Evolutionary conservation across 345 rosid genomes (phyloP), one percentile per base, ranked within the genome.

Genomic region (Xanthoceras sorbifolium): DNA sequence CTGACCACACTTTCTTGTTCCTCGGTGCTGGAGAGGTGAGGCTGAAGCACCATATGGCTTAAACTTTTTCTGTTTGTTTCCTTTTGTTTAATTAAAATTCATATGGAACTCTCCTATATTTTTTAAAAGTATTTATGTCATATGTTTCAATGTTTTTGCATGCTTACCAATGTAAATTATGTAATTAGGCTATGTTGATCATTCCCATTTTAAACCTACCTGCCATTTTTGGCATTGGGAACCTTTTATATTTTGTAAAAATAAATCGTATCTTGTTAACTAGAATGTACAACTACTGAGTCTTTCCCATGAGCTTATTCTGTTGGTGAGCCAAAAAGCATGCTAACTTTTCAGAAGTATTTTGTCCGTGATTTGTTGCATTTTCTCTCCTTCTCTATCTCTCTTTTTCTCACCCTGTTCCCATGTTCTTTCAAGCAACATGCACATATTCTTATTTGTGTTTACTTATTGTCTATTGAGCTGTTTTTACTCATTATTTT

Each of bases 1-100:
- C 91, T 28, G 94, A 96, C 67, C 99, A 96, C 62, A 93, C 80
- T 65, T 92, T 92, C 82, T 81, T 93, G 69, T 96, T 96, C 89
- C 84, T 96, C 60, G 98, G 99, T 67, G 99, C 99, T 20, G 99
- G 98, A 85, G 99, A 96, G 97, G 99, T 92, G 64, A 79, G 80
- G 55, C 75, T 50, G 59, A 40, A 67, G 60, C 6, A 31, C 50
- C 70, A 63, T 38, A 42, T 38, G 40, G 46, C 9, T 29, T 38
- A 14, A 72, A 63, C 18, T 23, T 31, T 38, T 22, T 50, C 32
- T n/a, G 25, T 22, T 64, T 66, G 17, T 25, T 28, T 62, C 44
- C 5, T 12, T 26, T 65, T 64, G n/a, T 23, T 31, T 29, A 52
- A 66, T 34, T 50, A 36, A 65, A 52, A 29, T 59, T 23, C 9